Evolutionary conservation across 176 grass and related monocot genomes (phyloP), one percentile per base, ranked within the genome.

Genomic region (Eremochloa ophiuroides): DNA sequence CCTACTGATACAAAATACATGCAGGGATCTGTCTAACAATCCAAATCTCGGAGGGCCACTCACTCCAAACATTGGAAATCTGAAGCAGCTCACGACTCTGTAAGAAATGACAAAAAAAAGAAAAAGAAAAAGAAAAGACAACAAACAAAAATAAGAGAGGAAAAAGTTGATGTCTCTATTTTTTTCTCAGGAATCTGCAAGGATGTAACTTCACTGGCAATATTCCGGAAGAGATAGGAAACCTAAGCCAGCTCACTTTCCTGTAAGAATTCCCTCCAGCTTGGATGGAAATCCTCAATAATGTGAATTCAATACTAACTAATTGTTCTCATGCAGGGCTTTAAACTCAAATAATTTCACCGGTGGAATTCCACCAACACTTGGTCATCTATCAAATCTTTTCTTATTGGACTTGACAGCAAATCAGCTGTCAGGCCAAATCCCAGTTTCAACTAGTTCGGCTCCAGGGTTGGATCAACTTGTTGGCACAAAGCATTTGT

Each of bases 21-120:
- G 64, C 90, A 98, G 95, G 88, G 95, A 94, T 85, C 73, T 98
- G 26, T 94, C 95, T 22, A 91, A 72, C 76, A 98, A 98, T 30
- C 14, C 25, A 23, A 51, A 37, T 51, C 84, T 98, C 5, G 84
- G 83, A 25, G 95, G 95, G 39, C 70, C 72, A 64, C 88, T 98
- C 42, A 55, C 86, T 74, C 66, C 88, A 78, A 89, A 64, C 61
- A 93, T 98, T 76, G 88, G 92, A 80, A 93, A 94, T 80, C 66
- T 98, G 75, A 86, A 78, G 73, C 75, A 94, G 77, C 92, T 98
- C 26, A 93, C 74, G 33, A 76, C 51, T 53, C 75, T 98, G 95
- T 98, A 94, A 91, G 90, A 84, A 82, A 53, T n/a, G 25, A 12
- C 28, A 18, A 30, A 53, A 62, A 10, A 15, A n/a, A n/a, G n/a